Conservation (phyloP, 2,329 filamentous ascomycete species). For the Parasarocladium wereldwijsianum region DNA sequence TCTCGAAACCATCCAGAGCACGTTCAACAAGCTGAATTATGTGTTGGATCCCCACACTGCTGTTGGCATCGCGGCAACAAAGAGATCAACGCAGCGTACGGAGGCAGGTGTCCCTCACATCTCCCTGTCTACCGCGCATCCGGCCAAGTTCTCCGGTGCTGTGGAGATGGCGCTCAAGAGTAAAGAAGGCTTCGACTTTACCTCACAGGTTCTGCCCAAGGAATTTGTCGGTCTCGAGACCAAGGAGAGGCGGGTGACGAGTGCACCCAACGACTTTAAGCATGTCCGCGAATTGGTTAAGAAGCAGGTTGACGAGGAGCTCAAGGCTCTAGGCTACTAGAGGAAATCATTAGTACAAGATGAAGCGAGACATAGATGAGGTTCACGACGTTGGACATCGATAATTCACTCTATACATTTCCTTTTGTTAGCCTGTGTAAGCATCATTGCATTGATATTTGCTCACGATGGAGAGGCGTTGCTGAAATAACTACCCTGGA, state of each 20-base stretch:
- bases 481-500: too few relatives aligned
- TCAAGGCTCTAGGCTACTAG: slow-evolving; percentile 18
- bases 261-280: slow-evolving; percentile 58
- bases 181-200: slow-evolving; percentile 36
- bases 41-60: slow-evolving; percentile 88
- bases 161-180: slow-evolving; percentile 38
- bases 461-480: too few relatives aligned
- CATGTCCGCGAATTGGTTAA: slow-evolving; percentile 63
- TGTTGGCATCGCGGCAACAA: slow-evolving; percentile 66
- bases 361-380: too few relatives aligned
- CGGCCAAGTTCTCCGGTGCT: slow-evolving; percentile 82
- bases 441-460: too few relatives aligned
- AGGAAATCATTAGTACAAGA: neutral
- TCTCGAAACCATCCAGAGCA: slow-evolving; percentile 44
- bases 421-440: too few relatives aligned
- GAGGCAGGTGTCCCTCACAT: slow-evolving; percentile 49
- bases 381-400: too few relatives aligned
- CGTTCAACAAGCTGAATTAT: slow-evolving; percentile 51
- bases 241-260: slow-evolving; percentile 58
- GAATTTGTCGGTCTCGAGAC: slow-evolving; percentile 71
- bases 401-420: too few relatives aligned
- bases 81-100: slow-evolving; percentile 48
- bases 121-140: slow-evolving; percentile 83
- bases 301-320: slow-evolving; percentile 54
- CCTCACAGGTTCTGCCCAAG: slow-evolving; percentile 56